phyloP scores from a whole-genome alignment of 768 basidiomycete species.

The Macrolepiota albuminosa region DNA sequence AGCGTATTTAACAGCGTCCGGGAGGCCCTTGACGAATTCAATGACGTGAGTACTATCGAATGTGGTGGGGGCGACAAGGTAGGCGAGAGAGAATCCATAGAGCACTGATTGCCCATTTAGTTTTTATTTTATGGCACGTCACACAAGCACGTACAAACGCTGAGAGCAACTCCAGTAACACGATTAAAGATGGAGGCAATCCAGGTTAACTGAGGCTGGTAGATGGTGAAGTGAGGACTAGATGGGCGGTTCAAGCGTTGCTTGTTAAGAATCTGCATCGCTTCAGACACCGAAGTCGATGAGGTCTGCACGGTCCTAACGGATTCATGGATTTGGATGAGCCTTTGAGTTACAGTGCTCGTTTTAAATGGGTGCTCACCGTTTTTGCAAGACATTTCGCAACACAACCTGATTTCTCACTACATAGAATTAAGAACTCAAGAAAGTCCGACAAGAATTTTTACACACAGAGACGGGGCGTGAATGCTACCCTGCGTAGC shows the following conservation, averaged over 20 bases:
- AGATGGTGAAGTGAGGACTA: conserved; percentile 95
- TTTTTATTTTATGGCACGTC: not conserved
- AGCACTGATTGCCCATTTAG: conserved; percentile 47
- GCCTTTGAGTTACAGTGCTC: not conserved
- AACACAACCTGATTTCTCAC: conserved; percentile 39
- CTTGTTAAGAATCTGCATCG: conserved; percentile 68
- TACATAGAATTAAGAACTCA: conserved; percentile 9
- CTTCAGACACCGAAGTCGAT: conserved; percentile 56
- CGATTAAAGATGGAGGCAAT: conserved; percentile 82
- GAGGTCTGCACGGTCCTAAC: conserved; percentile 48
- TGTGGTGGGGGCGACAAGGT: conserved; percentile 75
- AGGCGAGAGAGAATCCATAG: conserved; percentile 83
- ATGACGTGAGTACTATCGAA: conserved; percentile 80
- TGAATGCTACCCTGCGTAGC: conserved; percentile 46
- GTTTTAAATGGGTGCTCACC: conserved; percentile 25
- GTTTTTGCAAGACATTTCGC: conserved; percentile 35
- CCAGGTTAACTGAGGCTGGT: conserved; percentile 94
- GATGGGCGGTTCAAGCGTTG: conserved; percentile 88
- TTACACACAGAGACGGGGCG: conserved; percentile 30
- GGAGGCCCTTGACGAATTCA: conserved; percentile 64
- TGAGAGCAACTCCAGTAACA: conserved; percentile 76
- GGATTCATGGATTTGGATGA: not conserved
- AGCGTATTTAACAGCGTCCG: conserved; percentile 69
- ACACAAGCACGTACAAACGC: conserved; percentile 52
- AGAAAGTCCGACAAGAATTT: not conserved